Conservation (phyloP, 345 rosid genomes). For the Linum usitatissimum region DNA sequence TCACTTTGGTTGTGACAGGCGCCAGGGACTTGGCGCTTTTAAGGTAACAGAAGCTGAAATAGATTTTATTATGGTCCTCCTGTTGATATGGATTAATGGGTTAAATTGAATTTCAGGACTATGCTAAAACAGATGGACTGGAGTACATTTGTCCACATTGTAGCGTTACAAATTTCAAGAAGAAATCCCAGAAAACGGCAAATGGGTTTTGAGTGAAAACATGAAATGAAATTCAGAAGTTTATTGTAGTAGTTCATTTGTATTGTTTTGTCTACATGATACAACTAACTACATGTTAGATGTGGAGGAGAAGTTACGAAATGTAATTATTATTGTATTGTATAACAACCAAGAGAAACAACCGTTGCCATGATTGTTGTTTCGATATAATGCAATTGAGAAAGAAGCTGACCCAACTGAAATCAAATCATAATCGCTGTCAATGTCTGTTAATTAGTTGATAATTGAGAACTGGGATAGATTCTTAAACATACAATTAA, state of each 20-base stretch:
- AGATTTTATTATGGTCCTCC: not conserved
- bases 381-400: slow-evolving; percentile 24
- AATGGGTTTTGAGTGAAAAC: slow-evolving; percentile 39
- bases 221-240: slow-evolving; percentile 5
- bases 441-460: no score
- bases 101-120: slow-evolving; percentile 53
- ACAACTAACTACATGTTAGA: slow-evolving; percentile 1
- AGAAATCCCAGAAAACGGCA: slow-evolving; percentile 69
- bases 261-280: slow-evolving; percentile 1
- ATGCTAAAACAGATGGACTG: slow-evolving; percentile 93
- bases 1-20: slow-evolving; percentile 96
- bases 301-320: slow-evolving; percentile 27
- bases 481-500: no score
- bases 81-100: not conserved
- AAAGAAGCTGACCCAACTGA: slow-evolving; percentile 1
- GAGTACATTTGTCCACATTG: slow-evolving; percentile 95
- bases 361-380: slow-evolving; percentile 24
- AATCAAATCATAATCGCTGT: no score
- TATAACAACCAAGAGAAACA: not conserved
- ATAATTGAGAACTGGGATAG: no score
- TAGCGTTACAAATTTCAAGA: slow-evolving; percentile 74
- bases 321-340: slow-evolving; percentile 30
- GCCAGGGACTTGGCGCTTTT: slow-evolving; percentile 97
- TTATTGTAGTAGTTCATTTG: not conserved
- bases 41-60: slow-evolving; percentile 35